These are phyloP conservation scores for Calonectria pteridis DNA, from an alignment of 2,329 filamentous ascomycete species.

Conservation along the genomic window DNA sequence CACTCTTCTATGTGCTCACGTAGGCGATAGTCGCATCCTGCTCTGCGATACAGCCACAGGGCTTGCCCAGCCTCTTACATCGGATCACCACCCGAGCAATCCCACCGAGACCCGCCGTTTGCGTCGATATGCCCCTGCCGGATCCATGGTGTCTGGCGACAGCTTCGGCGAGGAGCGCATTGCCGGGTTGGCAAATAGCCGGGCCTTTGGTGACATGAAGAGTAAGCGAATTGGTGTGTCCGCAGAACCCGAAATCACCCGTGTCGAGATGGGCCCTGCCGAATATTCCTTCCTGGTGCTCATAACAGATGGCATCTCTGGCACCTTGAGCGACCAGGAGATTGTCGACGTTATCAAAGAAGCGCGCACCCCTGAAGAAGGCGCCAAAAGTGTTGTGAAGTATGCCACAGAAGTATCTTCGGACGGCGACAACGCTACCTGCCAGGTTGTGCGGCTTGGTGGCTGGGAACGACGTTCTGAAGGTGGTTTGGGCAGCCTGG, in stretches of 20 bases:
- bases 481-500: conserved; percentile 88
- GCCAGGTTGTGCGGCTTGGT: conserved; percentile 74
- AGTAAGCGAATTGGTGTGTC: conserved; percentile 94
- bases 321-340: conserved; percentile 90
- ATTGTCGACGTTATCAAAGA: conserved; percentile 97
- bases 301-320: conserved; percentile 89
- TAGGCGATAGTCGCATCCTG: conserved; percentile 92
- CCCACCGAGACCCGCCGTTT: conserved; percentile 87
- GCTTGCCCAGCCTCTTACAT: conserved; percentile 82
- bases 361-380: conserved; percentile 89
- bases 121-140: conserved; percentile 82
- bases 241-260: conserved; percentile 89
- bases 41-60: conserved; percentile 90
- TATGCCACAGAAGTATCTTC: conserved; percentile 88
- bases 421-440: conserved; percentile 77
- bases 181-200: conserved; percentile 91
- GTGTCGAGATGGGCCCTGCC: conserved; percentile 82
- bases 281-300: conserved; percentile 92
- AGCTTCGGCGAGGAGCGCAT: conserved; percentile 98
- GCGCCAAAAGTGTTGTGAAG: conserved; percentile 80
- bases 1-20: conserved; percentile 88
- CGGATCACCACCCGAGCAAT: conserved; percentile 91
- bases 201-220: conserved; percentile 92
- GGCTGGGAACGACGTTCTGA: conserved; percentile 82
- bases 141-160: conserved; percentile 84